Conservation (phyloP, 2,329 filamentous ascomycete genomes). For the Catunica adiposa region DNA sequence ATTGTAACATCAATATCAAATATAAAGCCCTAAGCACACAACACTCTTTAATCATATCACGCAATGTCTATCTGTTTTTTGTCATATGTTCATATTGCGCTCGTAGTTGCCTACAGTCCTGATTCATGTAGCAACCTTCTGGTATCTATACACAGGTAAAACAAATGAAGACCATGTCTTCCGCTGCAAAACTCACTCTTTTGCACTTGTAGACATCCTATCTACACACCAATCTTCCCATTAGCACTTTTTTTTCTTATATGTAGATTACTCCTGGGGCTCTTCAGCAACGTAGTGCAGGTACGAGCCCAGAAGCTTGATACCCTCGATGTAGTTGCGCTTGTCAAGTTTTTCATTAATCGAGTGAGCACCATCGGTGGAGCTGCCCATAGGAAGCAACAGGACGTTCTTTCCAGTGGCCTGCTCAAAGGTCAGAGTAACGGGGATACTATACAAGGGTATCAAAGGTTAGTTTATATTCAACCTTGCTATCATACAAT, state of each 20-base stretch:
- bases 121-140: not conserved
- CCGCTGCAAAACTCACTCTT: not conserved
- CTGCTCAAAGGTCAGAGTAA: constrained; percentile 93
- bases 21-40: no score
- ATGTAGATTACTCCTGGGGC: constrained; percentile 40
- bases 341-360: constrained; percentile 98
- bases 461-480: not conserved
- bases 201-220: not conserved
- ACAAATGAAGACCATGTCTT: not conserved
- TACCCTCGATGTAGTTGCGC: constrained; percentile 95
- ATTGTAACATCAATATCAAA: no score
- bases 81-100: not conserved
- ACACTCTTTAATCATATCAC: not conserved
- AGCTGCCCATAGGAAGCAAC: constrained; percentile 90
- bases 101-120: not conserved
- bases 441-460: constrained; percentile 55
- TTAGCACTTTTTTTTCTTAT: constrained; percentile 12
- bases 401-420: constrained; percentile 96
- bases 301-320: constrained; percentile 87
- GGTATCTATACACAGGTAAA: constrained; percentile 1
- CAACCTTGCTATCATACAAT: no score
- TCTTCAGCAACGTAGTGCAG: constrained; percentile 92
- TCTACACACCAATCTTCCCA: no score
- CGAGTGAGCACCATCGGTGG: constrained; percentile 88
- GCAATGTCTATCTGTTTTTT: not conserved